phyloP scores from a whole-genome alignment of 768 basidiomycete genomes.

The Panaeolus papilionaceus region DNA sequence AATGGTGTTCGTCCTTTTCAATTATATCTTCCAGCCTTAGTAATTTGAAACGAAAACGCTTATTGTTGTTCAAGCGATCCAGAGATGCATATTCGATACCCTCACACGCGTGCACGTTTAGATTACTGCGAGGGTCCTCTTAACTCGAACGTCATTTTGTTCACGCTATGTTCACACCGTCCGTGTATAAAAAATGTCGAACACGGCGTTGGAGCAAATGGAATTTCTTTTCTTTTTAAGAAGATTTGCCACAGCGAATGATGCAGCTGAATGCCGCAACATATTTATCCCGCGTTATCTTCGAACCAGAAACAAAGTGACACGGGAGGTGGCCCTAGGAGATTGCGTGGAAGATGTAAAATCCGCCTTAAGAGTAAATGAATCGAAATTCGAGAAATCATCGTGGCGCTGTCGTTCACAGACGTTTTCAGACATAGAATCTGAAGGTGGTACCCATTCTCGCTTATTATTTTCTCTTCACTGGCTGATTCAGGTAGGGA shows the following conservation, averaged over 20 bases:
- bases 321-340: background rate
- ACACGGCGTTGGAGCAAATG: background rate
- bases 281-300: conserved; percentile 2
- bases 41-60: too few relatives aligned
- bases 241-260: background rate
- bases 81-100: too few relatives aligned
- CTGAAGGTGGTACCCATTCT: background rate
- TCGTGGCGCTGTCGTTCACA: too few relatives aligned
- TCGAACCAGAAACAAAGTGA: background rate
- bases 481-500: background rate
- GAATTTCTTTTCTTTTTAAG: background rate
- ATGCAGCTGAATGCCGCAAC: background rate
- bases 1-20: too few relatives aligned
- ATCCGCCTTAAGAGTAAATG: background rate
- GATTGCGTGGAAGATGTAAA: background rate
- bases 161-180: background rate
- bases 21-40: too few relatives aligned
- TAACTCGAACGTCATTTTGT: too few relatives aligned
- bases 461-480: background rate
- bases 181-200: background rate
- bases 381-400: background rate
- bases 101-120: too few relatives aligned
- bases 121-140: too few relatives aligned
- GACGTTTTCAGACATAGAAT: background rate
- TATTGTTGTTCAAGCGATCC: too few relatives aligned